Base-by-base conservation (phyloP, 2,329 filamentous ascomycete genomes). In the Aspergillus intermedius region DNA sequence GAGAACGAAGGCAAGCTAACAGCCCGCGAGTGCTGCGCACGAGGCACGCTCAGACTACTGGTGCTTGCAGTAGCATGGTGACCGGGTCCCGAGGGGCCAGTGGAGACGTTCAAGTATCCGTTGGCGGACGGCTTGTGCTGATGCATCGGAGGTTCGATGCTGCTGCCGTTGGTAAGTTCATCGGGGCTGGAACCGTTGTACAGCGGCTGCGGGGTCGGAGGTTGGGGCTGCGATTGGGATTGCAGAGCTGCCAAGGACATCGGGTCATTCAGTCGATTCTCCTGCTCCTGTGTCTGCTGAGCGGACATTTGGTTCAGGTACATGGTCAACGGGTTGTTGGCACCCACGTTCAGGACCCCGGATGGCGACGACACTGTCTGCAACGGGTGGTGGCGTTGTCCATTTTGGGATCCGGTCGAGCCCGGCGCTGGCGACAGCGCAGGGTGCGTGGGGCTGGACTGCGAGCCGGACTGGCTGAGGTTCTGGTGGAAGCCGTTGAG, bases 281-380 rank as follows among this genome's bases (percentile, higher is more conserved):
- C 81, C 53, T 89, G 87, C 56, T 91, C 86, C 55, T 88, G 85
- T 13, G 81, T 79, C 56, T 67, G 71, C 58, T 71, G 74, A 49
- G 66, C 72, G 48, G 67, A 74, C 59, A 91, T 81, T 63, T 94
- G 89, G 69, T 84, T 91, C 50, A 96, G 79, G 66, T 96, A 97
- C 82, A 96, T 83, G 21, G 91, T 95, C 67, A 97, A 71, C 0
- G 91, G 91, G 68, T 96, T 96, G 75, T 83, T 91, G 62, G 77
- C 77, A 47, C 82, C 86, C 45, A 82, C 83, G 67, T 91, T 93
- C 68, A 95, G 82, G 50, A 95, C 81, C 17, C 83, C 80, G 2
- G 86, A 85, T 1, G 86, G 81, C 21, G 82, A 85, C 4, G 67
- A 62, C 10, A 68, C 58, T 5, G 60, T 64, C 56, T 83, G 71